Percentiles rank a stretch among this genome's conserved stretches.
Conservation (phyloP, 2,329 filamentous ascomycete genomes). For the Fusarium sp. region DNA sequence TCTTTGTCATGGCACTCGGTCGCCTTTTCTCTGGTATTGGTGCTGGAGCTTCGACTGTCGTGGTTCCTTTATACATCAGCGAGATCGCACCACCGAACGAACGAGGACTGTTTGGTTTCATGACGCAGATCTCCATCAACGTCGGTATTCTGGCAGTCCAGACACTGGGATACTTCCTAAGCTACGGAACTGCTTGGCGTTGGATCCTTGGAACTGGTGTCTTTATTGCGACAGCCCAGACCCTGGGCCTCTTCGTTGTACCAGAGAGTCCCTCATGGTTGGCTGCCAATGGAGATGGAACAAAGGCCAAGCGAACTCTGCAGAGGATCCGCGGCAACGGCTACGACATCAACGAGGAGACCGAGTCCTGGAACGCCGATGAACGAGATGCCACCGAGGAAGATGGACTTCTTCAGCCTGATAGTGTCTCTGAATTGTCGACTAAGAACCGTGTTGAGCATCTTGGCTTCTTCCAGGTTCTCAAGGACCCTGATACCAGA, state of each 20-base stretch:
- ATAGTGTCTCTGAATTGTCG: constrained; percentile 46
- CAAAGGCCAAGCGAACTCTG: constrained; percentile 73
- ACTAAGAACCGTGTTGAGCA: constrained; percentile 49
- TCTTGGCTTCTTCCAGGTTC: constrained; percentile 72
- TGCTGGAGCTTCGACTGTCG: constrained; percentile 89
- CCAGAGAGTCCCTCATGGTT: constrained; percentile 92
- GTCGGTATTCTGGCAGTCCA: constrained; percentile 88
- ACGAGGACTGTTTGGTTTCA: constrained; percentile 81
- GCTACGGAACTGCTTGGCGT: constrained; percentile 82
- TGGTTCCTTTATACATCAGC: constrained; percentile 93
- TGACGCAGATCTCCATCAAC: constrained; percentile 95
- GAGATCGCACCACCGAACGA: constrained; percentile 83
- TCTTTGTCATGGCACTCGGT: constrained; percentile 76
- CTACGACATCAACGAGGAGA: constrained; percentile 78
- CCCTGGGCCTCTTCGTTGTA: constrained; percentile 76
- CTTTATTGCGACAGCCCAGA: constrained; percentile 73
- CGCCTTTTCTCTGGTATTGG: constrained; percentile 84
- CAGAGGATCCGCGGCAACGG: constrained; percentile 79
- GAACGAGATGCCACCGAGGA: constrained; percentile 68
- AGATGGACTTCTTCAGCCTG: constrained; percentile 69
- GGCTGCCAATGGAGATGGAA: constrained; percentile 71
- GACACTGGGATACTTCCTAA: constrained; percentile 86
- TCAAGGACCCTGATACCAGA: constrained; percentile 74
- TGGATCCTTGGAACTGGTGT: constrained; percentile 82
- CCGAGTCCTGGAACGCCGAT: constrained; percentile 67